Evolutionary conservation across 2,329 filamentous ascomycete species (phyloP).

Genomic region (Ilyonectria destructans): DNA sequence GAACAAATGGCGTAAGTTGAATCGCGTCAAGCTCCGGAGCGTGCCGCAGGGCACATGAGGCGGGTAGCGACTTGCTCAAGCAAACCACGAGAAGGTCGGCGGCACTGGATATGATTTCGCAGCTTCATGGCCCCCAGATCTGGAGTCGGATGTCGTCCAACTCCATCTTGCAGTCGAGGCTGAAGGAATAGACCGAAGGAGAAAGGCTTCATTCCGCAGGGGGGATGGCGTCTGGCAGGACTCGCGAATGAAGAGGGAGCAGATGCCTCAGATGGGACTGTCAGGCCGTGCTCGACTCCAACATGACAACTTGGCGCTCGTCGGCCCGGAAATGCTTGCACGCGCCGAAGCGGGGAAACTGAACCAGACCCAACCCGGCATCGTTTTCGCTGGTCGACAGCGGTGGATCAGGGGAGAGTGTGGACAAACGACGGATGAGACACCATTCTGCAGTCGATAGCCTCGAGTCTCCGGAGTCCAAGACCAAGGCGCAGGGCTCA

Average conservation of each 20-base stretch:
- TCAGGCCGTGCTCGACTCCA: slow-evolving; percentile 36
- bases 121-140: slow-evolving; percentile 32
- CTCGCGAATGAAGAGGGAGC: slow-evolving; percentile 48
- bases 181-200: slow-evolving; percentile 47
- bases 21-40: slow-evolving; percentile 39
- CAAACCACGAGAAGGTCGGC: slow-evolving; percentile 1
- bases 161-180: slow-evolving; percentile 50
- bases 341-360: slow-evolving; percentile 45
- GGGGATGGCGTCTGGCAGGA: slow-evolving; percentile 46
- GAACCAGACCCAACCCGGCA: slow-evolving; percentile 38
- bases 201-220: slow-evolving; percentile 48
- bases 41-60: slow-evolving; percentile 32
- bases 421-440: slow-evolving; percentile 16
- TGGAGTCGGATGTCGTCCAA: slow-evolving; percentile 42
- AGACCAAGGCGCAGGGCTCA: slow-evolving; percentile 10
- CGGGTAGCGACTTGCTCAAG: slow-evolving; percentile 23
- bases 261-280: slow-evolving; percentile 49
- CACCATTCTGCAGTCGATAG: slow-evolving; percentile 14
- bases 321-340: slow-evolving; percentile 43
- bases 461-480: slow-evolving; percentile 25
- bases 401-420: slow-evolving; percentile 24
- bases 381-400: slow-evolving; percentile 34
- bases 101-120: slow-evolving; percentile 2
- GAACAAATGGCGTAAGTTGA: slow-evolving; percentile 45
- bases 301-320: slow-evolving; percentile 41